A percentile compares a stretch with the other conserved stretches of the same genome.
phyloP scores from a whole-genome alignment of 306 rosid species.

The Malus sieversii region DNA sequence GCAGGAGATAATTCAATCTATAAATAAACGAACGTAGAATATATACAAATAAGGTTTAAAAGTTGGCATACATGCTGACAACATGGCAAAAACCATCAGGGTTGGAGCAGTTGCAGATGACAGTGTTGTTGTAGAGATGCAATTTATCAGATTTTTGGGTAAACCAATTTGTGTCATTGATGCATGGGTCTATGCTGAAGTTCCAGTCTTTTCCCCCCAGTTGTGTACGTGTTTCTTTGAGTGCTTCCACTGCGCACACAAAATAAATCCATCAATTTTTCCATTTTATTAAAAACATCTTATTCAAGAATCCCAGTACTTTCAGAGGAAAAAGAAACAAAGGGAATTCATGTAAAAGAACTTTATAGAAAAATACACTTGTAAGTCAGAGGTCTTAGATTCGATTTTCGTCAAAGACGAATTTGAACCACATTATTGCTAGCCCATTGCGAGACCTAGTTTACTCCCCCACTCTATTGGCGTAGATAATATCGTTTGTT shows the following conservation, averaged over 20 bases:
- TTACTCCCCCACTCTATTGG: too few species aligned
- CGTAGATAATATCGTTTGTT: too few species aligned
- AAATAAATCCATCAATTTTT: neutral
- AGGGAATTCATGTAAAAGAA: too few species aligned
- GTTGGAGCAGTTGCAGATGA: conserved; percentile 10
- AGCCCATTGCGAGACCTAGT: too few species aligned
- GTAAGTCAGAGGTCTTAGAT: too few species aligned
- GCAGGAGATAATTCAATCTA: neutral
- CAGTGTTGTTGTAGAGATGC: conserved; percentile 9
- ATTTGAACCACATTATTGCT: too few species aligned
- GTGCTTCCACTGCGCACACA: conserved; percentile 11
- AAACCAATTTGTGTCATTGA: neutral
- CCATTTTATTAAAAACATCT: neutral
- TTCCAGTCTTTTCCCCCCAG: conserved; percentile 18
- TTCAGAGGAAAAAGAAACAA: too few species aligned
- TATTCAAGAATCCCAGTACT: too few species aligned
- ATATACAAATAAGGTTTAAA: neutral
- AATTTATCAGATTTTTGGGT: neutral
- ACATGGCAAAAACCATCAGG: conserved; percentile 10
- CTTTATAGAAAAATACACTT: too few species aligned
- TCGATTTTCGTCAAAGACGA: too few species aligned
- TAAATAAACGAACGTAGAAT: neutral
- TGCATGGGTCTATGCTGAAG: conserved; percentile 15
- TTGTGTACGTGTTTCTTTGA: neutral
- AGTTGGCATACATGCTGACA: neutral